These are phyloP conservation scores for Aleurites moluccanus DNA, from an alignment of 441 rosid species.

Conservation along the genomic window DNA sequence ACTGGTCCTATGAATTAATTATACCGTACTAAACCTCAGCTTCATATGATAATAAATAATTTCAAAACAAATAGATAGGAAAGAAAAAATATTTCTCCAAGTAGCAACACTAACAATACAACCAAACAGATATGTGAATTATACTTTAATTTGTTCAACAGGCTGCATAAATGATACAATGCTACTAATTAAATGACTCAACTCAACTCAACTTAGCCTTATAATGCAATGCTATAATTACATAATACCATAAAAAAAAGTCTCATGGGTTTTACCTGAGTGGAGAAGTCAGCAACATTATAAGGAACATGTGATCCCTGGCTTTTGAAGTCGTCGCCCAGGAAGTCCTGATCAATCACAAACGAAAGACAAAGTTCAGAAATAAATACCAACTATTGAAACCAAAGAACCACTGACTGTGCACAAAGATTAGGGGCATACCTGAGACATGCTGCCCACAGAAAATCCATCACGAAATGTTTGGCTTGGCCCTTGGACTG, in stretches of 20 bases:
- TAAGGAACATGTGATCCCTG: slow-evolving; percentile 98
- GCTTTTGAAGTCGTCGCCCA: slow-evolving; percentile 96
- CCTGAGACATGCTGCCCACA: slow-evolving; percentile 98
- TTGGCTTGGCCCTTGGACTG: slow-evolving; percentile 85
- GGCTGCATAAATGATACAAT: neutral
- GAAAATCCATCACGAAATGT: slow-evolving; percentile 98
- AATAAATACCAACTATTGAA: slow-evolving; percentile 19
- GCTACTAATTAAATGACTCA: no score
- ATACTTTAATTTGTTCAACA: neutral
- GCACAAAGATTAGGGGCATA: slow-evolving; percentile 24
- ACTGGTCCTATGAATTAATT: neutral
- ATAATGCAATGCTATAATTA: no score
- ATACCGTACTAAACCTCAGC: neutral
- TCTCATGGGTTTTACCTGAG: slow-evolving; percentile 55
- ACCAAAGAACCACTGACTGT: neutral
- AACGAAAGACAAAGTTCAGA: slow-evolving; percentile 13
- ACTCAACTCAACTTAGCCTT: no score
- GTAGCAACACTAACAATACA: neutral
- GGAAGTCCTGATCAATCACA: slow-evolving; percentile 63
- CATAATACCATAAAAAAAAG: neutral
- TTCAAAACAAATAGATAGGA: neutral
- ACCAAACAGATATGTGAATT: neutral
- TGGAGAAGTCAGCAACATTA: slow-evolving; percentile 80
- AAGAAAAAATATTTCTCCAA: neutral
- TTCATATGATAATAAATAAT: neutral